These are phyloP conservation scores for Claviceps purpurea DNA, from an alignment of 2,329 filamentous ascomycete genomes.

Conservation along the genomic window DNA sequence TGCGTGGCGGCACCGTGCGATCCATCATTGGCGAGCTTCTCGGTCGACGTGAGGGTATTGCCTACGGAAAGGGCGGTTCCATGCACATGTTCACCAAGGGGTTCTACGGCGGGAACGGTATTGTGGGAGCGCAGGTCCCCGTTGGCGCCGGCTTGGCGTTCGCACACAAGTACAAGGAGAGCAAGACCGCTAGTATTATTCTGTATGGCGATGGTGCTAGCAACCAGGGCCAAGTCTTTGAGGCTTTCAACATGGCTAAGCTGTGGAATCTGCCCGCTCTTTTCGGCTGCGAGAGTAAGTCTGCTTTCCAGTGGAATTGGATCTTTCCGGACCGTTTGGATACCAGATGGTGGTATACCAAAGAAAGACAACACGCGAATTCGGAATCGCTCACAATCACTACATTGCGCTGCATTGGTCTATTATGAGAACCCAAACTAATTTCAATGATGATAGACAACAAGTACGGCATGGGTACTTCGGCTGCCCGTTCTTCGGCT, in stretches of 20 bases:
- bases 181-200: slow-evolving; percentile 75
- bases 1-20: slow-evolving; percentile 83
- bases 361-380: too few species aligned
- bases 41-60: slow-evolving; percentile 88
- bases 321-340: too few species aligned
- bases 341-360: too few species aligned
- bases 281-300: slow-evolving; percentile 95
- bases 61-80: slow-evolving; percentile 96
- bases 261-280: slow-evolving; percentile 93
- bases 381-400: too few species aligned
- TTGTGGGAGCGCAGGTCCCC: slow-evolving; percentile 95
- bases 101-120: slow-evolving; percentile 98
- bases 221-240: slow-evolving; percentile 99
- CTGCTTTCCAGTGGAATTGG: too few species aligned
- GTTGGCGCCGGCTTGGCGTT: slow-evolving; percentile 95
- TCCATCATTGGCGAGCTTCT: slow-evolving; percentile 94
- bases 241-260: slow-evolving; percentile 99
- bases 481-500: slow-evolving; percentile 83
- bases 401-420: too few species aligned
- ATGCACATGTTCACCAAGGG: slow-evolving; percentile 99
- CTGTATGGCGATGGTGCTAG: slow-evolving; percentile 96
- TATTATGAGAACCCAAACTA: not conserved
- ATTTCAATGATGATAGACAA: slow-evolving; percentile 52
- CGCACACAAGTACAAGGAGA: slow-evolving; percentile 83
- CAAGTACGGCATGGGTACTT: slow-evolving; percentile 99